Evolutionary conservation across 2,329 filamentous ascomycete genomes (phyloP).

Genomic region (Neospermospora avenae): DNA sequence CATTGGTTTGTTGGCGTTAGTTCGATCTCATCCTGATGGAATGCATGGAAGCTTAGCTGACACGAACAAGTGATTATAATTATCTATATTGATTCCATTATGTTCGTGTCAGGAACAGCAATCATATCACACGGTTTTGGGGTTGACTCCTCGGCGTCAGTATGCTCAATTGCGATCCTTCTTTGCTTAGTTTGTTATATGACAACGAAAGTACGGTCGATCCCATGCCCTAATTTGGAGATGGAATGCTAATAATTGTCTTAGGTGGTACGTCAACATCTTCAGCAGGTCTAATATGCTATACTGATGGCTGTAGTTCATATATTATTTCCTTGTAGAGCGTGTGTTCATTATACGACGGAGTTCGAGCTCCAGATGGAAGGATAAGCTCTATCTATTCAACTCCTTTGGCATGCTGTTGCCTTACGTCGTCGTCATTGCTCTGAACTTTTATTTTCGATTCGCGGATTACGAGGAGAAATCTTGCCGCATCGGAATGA

Average conservation of each 20-base stretch:
- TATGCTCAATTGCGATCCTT: constrained; percentile 57
- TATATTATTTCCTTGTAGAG: constrained; percentile 65
- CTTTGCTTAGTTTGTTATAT: constrained; percentile 61
- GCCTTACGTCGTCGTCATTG: constrained; percentile 42
- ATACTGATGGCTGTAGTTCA: constrained; percentile 37
- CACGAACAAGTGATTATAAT: constrained; percentile 51
- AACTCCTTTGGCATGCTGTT: constrained; percentile 56
- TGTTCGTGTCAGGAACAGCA: constrained; percentile 56
- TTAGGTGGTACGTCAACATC: constrained; percentile 5
- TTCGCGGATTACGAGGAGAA: constrained; percentile 53
- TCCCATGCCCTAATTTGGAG: too few relatives aligned
- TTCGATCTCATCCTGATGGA: not conserved
- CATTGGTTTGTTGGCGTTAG: constrained; percentile 31
- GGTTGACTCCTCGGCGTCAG: constrained; percentile 46
- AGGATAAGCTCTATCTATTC: constrained; percentile 57
- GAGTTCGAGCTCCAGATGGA: constrained; percentile 47
- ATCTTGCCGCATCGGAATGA: constrained; percentile 60
- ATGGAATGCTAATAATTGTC: not conserved
- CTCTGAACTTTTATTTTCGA: constrained; percentile 59
- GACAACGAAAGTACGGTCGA: constrained; percentile 54
- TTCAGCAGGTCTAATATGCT: not conserved
- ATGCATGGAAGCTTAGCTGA: not conserved
- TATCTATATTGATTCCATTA: constrained; percentile 58
- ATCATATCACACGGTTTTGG: constrained; percentile 56
- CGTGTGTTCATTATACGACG: constrained; percentile 57